Percentiles rank a stretch among this genome's conserved stretches.
Conservation (phyloP, 805 yeast genomes). For the Grigorovia humatica region DNA sequence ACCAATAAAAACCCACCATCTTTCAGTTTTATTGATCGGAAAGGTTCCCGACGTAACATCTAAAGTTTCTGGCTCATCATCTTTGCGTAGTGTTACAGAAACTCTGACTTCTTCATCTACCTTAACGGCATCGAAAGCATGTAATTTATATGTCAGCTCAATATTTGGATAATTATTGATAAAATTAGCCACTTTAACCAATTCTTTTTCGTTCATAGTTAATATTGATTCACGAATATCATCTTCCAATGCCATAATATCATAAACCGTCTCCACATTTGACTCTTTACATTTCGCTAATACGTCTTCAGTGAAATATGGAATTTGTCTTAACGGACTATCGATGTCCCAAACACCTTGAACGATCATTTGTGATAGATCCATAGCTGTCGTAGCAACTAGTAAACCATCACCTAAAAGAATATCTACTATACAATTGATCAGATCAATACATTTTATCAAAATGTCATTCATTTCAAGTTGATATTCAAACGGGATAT, state of each 20-base stretch:
- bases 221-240: constrained; percentile 55
- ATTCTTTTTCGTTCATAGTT: constrained; percentile 38
- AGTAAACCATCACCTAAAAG: constrained; percentile 72
- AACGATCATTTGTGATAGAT: constrained; percentile 74
- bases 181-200: constrained; percentile 69
- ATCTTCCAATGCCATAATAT: constrained; percentile 67
- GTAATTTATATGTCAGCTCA: constrained; percentile 51
- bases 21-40: constrained; percentile 44
- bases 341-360: constrained; percentile 84
- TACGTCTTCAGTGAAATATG: constrained; percentile 42
- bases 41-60: constrained; percentile 48
- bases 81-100: constrained; percentile 45
- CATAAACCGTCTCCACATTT: constrained; percentile 64
- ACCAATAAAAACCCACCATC: constrained; percentile 88
- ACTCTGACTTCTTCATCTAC: constrained; percentile 42
- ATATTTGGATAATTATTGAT: constrained; percentile 85
- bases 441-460: constrained; percentile 37
- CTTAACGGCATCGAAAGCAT: constrained; percentile 31
- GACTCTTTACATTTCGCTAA: constrained; percentile 43
- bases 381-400: constrained; percentile 76
- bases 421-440: constrained; percentile 64
- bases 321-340: constrained; percentile 71
- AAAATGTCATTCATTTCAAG: constrained; percentile 49
- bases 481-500: constrained; percentile 50
- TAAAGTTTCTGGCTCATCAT: constrained; percentile 67